phyloP scores from a whole-genome alignment of 129 eudicot genomes.

The Glebionis coronaria region DNA sequence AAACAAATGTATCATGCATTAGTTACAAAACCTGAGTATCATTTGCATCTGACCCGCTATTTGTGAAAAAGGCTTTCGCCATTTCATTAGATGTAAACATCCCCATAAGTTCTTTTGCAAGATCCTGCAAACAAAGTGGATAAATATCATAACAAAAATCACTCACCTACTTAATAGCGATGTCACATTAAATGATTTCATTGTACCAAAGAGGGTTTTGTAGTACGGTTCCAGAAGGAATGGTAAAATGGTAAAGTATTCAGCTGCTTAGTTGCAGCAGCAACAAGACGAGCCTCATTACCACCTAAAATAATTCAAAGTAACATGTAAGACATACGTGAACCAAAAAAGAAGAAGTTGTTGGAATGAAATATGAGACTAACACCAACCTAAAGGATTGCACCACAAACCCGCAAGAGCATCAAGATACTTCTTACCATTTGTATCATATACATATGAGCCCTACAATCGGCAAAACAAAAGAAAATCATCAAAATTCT shows the following conservation, averaged over 20 bases:
- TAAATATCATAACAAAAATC: background rate
- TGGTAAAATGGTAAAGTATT: constrained; percentile 92
- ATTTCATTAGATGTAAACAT: constrained; percentile 72
- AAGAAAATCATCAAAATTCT: background rate
- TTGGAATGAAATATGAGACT: background rate
- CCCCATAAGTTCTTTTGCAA: constrained; percentile 71
- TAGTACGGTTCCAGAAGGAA: constrained; percentile 95
- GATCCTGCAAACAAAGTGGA: constrained; percentile 49
- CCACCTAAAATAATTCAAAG: constrained; percentile 61
- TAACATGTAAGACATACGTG: background rate
- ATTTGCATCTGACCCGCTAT: constrained; percentile 94
- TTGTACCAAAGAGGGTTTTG: constrained; percentile 78
- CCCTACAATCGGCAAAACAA: constrained; percentile 43
- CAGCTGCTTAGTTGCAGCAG: constrained; percentile 78
- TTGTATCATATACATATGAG: constrained; percentile 68
- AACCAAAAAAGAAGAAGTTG: background rate
- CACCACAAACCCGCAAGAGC: constrained; percentile 96
- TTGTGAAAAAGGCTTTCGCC: constrained; percentile 82
- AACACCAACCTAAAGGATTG: constrained; percentile 78
- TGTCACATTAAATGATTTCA: constrained; percentile 1
- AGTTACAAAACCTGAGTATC: constrained; percentile 70
- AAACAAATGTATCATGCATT: background rate
- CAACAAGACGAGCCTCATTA: constrained; percentile 78
- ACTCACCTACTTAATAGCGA: constrained; percentile 9
- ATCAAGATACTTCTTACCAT: constrained; percentile 90